Conservation (phyloP, 768 basidiomycete species). For the Terana coerulea region DNA sequence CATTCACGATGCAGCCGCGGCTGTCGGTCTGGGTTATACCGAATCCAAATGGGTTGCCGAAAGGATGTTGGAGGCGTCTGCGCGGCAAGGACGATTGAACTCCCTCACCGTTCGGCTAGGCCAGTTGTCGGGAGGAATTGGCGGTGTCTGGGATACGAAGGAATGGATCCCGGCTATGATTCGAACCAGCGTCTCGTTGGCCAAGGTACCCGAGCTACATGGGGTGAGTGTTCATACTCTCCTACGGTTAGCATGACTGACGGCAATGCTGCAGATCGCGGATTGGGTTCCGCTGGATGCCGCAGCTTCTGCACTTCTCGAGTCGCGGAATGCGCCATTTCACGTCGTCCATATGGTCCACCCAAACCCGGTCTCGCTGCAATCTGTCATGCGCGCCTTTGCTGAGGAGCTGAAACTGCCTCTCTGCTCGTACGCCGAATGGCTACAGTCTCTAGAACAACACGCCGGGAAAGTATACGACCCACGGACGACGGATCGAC, state of each 20-base stretch:
- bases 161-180: constrained; percentile 45
- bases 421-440: constrained; percentile 15
- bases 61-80: constrained; percentile 29
- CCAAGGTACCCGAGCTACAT: constrained; percentile 4
- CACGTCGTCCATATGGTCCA: constrained; percentile 15
- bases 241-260: not conserved
- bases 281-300: constrained; percentile 30
- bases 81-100: constrained; percentile 24
- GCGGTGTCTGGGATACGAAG: constrained; percentile 38
- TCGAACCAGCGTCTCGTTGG: constrained; percentile 2
- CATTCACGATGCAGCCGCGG: not conserved
- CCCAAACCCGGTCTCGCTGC: constrained; percentile 9
- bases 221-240: not conserved
- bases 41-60: constrained; percentile 40
- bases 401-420: constrained; percentile 3
- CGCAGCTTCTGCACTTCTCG: constrained; percentile 26
- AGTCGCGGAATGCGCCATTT: constrained; percentile 22
- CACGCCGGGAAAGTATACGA: no score
- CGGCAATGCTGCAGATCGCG: not conserved
- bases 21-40: constrained; percentile 33
- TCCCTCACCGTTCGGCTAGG: constrained; percentile 39
- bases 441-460: constrained; percentile 17
- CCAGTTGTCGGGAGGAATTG: constrained; percentile 37
- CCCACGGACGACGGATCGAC: constrained; percentile 2
- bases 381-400: constrained; percentile 6